These are phyloP conservation scores for Sideroxylon spinosum DNA, from an alignment of 179 eudicot species.

Conservation along the genomic window DNA sequence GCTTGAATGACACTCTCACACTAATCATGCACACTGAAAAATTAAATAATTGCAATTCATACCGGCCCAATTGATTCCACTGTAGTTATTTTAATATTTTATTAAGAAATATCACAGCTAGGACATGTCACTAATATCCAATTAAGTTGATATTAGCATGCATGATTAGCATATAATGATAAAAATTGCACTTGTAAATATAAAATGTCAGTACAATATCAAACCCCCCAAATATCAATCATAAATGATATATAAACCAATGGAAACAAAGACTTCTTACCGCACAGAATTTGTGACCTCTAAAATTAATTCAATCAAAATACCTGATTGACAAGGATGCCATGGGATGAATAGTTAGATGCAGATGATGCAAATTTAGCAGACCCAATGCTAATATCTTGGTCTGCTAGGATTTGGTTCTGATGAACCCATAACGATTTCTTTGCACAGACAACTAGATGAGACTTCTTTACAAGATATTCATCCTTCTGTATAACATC, in stretches of 20 bases:
- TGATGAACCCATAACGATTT: constrained; percentile 42
- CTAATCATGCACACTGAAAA: no score
- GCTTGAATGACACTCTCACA: no score
- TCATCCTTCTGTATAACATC: constrained; percentile 43
- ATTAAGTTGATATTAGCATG: no score
- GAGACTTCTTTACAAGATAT: constrained; percentile 42
- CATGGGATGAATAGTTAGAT: neutral
- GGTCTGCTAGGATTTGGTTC: constrained; percentile 31
- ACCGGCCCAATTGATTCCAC: no score
- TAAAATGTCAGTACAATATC: neutral
- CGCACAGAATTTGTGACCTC: neutral
- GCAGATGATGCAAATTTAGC: constrained; percentile 20
- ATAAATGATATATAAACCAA: neutral
- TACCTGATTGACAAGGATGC: constrained; percentile 13
- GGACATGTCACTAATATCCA: no score
- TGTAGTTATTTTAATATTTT: no score
- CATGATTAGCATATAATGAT: no score
- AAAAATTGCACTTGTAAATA: neutral
- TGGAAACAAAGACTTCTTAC: neutral
- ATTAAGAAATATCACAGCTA: no score
- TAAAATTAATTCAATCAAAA: neutral
- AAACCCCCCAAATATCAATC: neutral
- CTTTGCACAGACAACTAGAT: constrained; percentile 48
- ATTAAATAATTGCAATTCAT: no score
- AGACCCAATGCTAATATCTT: constrained; percentile 16